Evolutionary conservation across 1,139 yeast genomes (phyloP).

Genomic region (Zygoascus meyerae): DNA sequence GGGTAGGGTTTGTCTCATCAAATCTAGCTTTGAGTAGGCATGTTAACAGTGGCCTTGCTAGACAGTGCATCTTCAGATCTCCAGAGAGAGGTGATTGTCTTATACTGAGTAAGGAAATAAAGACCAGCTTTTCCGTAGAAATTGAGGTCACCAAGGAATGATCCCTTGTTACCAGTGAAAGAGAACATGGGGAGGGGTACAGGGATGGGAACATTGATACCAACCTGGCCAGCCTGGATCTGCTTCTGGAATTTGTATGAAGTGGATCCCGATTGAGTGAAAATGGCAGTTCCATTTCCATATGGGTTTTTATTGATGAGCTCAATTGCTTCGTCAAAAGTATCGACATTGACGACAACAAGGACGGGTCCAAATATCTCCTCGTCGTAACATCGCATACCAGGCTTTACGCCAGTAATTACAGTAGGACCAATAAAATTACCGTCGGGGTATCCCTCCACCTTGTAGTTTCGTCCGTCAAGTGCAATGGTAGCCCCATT

Average conservation of each 20-base stretch:
- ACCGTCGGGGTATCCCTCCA: conserved; percentile 55
- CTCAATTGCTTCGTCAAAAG: conserved; percentile 67
- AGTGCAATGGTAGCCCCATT: conserved; percentile 53
- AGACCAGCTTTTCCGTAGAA: conserved; percentile 75
- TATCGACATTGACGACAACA: conserved; percentile 56
- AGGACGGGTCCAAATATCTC: conserved; percentile 77
- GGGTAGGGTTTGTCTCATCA: no score
- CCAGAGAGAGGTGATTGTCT: conserved; percentile 72
- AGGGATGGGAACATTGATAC: conserved; percentile 78
- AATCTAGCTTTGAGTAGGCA: conserved; percentile 50
- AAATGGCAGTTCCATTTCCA: conserved; percentile 71
- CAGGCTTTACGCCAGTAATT: conserved; percentile 57
- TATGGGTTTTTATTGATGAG: conserved; percentile 60
- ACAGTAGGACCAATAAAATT: conserved; percentile 73
- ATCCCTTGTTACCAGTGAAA: conserved; percentile 72
- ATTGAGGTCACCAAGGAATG: conserved; percentile 73
- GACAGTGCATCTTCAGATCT: conserved; percentile 50
- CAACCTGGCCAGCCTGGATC: conserved; percentile 73
- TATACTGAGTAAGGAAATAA: conserved; percentile 67
- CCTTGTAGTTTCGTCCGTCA: conserved; percentile 56
- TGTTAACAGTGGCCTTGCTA: conserved; percentile 52
- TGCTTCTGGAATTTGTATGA: conserved; percentile 67
- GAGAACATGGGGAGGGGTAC: conserved; percentile 81
- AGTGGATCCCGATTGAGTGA: conserved; percentile 63
- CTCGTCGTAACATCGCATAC: conserved; percentile 66